phyloP scores from a whole-genome alignment of 352 stramenopile genomes.

The Phytophthora sp. region DNA sequence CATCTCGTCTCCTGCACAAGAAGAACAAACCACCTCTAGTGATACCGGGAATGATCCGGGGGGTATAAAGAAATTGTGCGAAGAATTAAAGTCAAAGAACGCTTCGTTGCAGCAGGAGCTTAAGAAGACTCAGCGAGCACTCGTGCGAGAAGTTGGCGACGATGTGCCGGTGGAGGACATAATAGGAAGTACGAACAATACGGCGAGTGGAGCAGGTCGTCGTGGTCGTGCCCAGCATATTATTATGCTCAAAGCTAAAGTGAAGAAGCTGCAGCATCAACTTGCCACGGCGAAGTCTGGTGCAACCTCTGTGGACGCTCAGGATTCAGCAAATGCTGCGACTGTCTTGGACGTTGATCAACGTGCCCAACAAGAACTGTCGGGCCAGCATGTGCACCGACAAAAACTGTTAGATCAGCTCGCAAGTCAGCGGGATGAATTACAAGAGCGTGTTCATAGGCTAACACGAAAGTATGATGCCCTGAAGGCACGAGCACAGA shows the following conservation, averaged over 20 bases:
- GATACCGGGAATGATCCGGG: slow-evolving; percentile 1
- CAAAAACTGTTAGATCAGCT: slow-evolving; percentile 73
- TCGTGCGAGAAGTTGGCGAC: slow-evolving; percentile 72
- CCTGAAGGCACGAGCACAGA: slow-evolving; percentile 65
- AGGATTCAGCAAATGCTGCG: not conserved
- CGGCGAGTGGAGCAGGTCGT: slow-evolving; percentile 30
- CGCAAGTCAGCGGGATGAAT: slow-evolving; percentile 56
- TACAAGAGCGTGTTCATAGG: slow-evolving; percentile 61
- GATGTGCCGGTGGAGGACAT: slow-evolving; percentile 61
- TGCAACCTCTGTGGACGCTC: not conserved
- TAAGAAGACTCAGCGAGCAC: slow-evolving; percentile 73
- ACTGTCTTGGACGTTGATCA: slow-evolving; percentile 56
- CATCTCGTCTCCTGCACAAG: slow-evolving; percentile 1
- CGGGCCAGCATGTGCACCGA: slow-evolving; percentile 55
- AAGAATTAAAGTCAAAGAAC: slow-evolving; percentile 70
- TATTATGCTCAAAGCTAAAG: slow-evolving; percentile 81
- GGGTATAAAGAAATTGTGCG: slow-evolving; percentile 51
- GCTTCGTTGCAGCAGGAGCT: slow-evolving; percentile 60
- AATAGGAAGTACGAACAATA: slow-evolving; percentile 32
- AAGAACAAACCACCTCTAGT: not conserved
- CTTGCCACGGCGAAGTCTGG: slow-evolving; percentile 18
- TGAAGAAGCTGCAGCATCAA: slow-evolving; percentile 74
- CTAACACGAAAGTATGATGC: slow-evolving; percentile 69
- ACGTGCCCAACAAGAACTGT: slow-evolving; percentile 69
- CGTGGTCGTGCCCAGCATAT: slow-evolving; percentile 84